Evolutionary conservation across 805 yeast genomes (phyloP).

Genomic region (Candida golubevii): DNA sequence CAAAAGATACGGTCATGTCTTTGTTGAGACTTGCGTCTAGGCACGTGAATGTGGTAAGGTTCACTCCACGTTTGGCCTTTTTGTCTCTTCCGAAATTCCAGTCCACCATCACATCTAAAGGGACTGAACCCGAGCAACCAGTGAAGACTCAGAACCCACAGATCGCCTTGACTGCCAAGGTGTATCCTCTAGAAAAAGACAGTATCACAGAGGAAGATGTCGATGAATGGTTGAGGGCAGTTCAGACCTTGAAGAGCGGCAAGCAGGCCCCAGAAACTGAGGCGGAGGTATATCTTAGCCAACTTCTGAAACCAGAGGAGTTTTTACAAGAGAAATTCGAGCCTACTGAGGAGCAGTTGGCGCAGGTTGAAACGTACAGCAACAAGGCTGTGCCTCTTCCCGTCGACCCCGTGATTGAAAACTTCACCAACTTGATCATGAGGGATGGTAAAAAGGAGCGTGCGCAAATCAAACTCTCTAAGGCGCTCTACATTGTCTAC

Average conservation of each 20-base stretch:
- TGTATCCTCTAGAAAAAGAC: slow-evolving; percentile 37
- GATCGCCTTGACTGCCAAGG: slow-evolving; percentile 29
- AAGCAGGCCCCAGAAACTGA: slow-evolving; percentile 31
- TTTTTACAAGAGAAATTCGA: slow-evolving; percentile 37
- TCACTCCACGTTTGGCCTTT: slow-evolving; percentile 2
- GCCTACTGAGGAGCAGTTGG: slow-evolving; percentile 63
- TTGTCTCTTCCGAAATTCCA: slow-evolving; percentile 4
- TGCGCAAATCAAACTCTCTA: slow-evolving; percentile 68
- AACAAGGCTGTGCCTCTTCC: slow-evolving; percentile 54
- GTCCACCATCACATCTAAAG: slow-evolving; percentile 2
- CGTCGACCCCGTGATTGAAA: slow-evolving; percentile 67
- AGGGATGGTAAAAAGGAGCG: slow-evolving; percentile 81
- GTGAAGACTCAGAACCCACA: slow-evolving; percentile 3
- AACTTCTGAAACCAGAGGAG: slow-evolving; percentile 36
- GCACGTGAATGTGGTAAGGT: slow-evolving; percentile 3
- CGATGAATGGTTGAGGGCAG: slow-evolving; percentile 46
- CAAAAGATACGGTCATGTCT: slow-evolving; percentile 6
- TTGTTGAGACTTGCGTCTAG: slow-evolving; percentile 13
- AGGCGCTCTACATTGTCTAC: slow-evolving; percentile 77
- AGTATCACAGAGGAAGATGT: slow-evolving; percentile 36
- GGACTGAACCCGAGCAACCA: background rate
- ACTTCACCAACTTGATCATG: slow-evolving; percentile 86
- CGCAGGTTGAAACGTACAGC: slow-evolving; percentile 48
- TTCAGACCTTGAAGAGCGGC: slow-evolving; percentile 35
- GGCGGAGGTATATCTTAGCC: slow-evolving; percentile 36